These are phyloP conservation scores for Microsporum ferrugineum DNA, from an alignment of 2,329 filamentous ascomycete species.

Conservation along the genomic window DNA sequence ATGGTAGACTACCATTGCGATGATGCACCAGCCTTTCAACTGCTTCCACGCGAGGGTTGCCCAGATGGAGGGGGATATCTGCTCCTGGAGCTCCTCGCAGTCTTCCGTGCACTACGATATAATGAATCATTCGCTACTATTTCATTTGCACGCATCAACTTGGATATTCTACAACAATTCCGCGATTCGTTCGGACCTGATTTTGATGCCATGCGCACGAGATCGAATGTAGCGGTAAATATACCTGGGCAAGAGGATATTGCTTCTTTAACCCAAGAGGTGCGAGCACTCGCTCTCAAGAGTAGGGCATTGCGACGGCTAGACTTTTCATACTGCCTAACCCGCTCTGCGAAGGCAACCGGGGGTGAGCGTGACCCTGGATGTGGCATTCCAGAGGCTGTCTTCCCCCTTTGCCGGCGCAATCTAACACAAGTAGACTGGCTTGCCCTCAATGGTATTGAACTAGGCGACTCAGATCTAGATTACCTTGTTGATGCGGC, in stretches of 20 bases:
- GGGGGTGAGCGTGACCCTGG: conserved; percentile 46
- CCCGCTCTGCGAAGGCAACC: conserved; percentile 42
- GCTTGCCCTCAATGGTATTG: conserved; percentile 57
- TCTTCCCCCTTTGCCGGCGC: conserved; percentile 56
- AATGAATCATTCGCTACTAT: conserved; percentile 58
- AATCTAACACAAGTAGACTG: conserved; percentile 60
- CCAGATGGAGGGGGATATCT: conserved; percentile 43
- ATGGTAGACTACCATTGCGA: conserved; percentile 50
- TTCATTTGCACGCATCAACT: conserved; percentile 52
- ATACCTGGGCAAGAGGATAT: conserved; percentile 43
- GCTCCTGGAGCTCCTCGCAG: conserved; percentile 52
- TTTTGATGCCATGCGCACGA: conserved; percentile 49
- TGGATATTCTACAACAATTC: conserved; percentile 54
- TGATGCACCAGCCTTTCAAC: conserved; percentile 55
- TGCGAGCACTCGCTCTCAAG: conserved; percentile 55
- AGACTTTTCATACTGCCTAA: conserved; percentile 54
- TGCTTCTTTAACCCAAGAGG: conserved; percentile 55
- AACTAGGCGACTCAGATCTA: conserved; percentile 58
- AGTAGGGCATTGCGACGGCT: conserved; percentile 51
- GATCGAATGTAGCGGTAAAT: conserved; percentile 45
- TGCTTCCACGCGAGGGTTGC: conserved; percentile 46
- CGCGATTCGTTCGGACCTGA: conserved; percentile 51
- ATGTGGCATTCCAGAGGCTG: conserved; percentile 57
- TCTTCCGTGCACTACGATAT: conserved; percentile 58
- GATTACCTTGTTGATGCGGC: conserved; percentile 57